Evolutionary conservation across 768 basidiomycete genomes (phyloP).

Genomic region (Leccinellum albellum): DNA sequence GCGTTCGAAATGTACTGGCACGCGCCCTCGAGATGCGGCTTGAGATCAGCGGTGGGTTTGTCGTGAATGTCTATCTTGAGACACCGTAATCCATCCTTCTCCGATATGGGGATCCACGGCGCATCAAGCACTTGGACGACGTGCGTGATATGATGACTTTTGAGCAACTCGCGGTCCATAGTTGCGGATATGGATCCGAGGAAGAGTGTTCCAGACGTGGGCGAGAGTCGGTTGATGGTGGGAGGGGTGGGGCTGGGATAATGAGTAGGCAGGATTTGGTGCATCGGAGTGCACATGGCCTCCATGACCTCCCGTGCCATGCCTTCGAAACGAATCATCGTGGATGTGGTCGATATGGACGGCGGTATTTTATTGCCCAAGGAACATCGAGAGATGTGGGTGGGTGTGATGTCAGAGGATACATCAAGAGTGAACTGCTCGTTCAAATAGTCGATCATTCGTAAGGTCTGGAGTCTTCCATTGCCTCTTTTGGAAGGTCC

Average conservation of each 20-base stretch:
- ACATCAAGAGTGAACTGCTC: constrained; percentile 3
- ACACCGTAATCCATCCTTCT: constrained; percentile 46
- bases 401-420: constrained; percentile 11
- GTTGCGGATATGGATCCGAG: constrained; percentile 64
- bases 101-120: constrained; percentile 53
- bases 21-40: constrained; percentile 63
- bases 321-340: constrained; percentile 77
- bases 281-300: constrained; percentile 85
- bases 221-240: constrained; percentile 7
- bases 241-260: constrained; percentile 19
- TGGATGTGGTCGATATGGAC: neutral
- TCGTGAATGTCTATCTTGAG: constrained; percentile 70
- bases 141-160: constrained; percentile 48
- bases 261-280: constrained; percentile 55
- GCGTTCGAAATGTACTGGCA: constrained; percentile 64
- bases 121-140: constrained; percentile 66
- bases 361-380: constrained; percentile 4
- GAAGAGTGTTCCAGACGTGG: constrained; percentile 52
- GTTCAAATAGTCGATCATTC: constrained; percentile 31
- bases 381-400: constrained; percentile 2
- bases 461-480: constrained; percentile 11
- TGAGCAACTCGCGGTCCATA: constrained; percentile 52
- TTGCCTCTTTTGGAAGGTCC: constrained; percentile 26
- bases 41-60: constrained; percentile 55
- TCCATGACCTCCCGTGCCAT: constrained; percentile 74